Percentiles rank a stretch among this genome's conserved stretches.
Conservation (phyloP, 1,284 basidiomycete species). For the Rhodotorula sp. region DNA sequence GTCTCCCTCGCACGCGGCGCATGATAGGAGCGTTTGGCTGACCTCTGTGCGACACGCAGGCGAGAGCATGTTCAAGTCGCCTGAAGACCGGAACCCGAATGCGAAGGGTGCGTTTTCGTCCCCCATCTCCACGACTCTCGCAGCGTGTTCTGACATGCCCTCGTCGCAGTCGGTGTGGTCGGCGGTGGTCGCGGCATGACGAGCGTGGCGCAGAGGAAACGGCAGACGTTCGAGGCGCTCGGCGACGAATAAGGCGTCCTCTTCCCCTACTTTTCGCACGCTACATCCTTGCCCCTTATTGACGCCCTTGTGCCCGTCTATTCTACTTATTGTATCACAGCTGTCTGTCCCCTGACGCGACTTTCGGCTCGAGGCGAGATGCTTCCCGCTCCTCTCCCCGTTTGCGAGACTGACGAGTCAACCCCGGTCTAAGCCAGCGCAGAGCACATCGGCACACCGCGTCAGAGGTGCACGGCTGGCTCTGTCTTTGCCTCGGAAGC, state of each 20-base stretch:
- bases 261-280: not conserved
- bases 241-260: slow-evolving; percentile 19
- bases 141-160: slow-evolving; percentile 43
- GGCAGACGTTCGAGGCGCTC: slow-evolving; percentile 32
- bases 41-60: not conserved
- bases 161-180: slow-evolving; percentile 78
- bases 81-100: slow-evolving; percentile 73
- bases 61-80: slow-evolving; percentile 77
- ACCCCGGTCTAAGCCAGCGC: too few species aligned
- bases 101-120: slow-evolving; percentile 66
- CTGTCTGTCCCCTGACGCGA: not conserved
- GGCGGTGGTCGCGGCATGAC: slow-evolving; percentile 93
- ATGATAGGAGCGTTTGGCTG: not conserved
- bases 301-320: not conserved
- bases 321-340: not conserved
- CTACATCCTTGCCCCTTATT: too few species aligned
- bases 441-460: not conserved
- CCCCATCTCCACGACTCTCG: slow-evolving; percentile 7
- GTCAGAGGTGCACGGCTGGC: too few species aligned
- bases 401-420: not conserved
- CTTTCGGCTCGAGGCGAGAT: not conserved
- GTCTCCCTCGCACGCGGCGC: not conserved
- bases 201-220: slow-evolving; percentile 56
- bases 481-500: not conserved
- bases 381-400: not conserved